Conservation (phyloP, 345 rosid species). For the Moricandia arvensis region DNA sequence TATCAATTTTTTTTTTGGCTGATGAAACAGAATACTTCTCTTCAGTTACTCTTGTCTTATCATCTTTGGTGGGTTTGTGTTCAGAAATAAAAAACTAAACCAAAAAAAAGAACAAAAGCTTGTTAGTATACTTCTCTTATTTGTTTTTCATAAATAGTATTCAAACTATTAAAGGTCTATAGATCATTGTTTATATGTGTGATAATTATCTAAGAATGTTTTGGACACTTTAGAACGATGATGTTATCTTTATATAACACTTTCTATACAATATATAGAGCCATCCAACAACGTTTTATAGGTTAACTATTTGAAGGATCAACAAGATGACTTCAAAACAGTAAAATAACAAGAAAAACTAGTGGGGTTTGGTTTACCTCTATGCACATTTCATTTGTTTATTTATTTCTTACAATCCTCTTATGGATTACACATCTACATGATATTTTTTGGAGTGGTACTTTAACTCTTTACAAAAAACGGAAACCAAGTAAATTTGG, state of each 20-base stretch:
- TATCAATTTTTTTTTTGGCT: conserved; percentile 24
- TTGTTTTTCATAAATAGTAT: not conserved
- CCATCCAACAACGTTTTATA: not conserved
- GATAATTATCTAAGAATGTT: not conserved
- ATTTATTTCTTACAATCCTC: not conserved
- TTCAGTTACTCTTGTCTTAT: conserved; percentile 13
- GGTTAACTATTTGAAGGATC: not conserved
- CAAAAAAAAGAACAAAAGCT: not conserved
- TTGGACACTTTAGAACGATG: not conserved
- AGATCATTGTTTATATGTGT: not conserved
- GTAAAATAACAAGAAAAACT: not conserved
- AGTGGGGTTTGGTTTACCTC: not conserved
- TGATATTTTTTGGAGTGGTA: not conserved
- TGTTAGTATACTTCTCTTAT: not conserved
- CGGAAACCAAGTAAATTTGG: not conserved
- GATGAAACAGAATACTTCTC: conserved; percentile 35
- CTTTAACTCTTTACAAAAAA: not conserved
- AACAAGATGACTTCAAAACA: conserved; percentile 2
- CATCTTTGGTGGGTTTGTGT: not conserved
- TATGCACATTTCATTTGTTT: not conserved
- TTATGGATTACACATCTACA: not conserved
- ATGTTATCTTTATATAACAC: not conserved
- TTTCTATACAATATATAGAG: not conserved
- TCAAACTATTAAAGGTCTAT: not conserved
- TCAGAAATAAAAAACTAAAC: not conserved